These are phyloP conservation scores for Anaeramoeba ignava DNA, from an alignment of 78 protist species.

Conservation along the genomic window DNA sequence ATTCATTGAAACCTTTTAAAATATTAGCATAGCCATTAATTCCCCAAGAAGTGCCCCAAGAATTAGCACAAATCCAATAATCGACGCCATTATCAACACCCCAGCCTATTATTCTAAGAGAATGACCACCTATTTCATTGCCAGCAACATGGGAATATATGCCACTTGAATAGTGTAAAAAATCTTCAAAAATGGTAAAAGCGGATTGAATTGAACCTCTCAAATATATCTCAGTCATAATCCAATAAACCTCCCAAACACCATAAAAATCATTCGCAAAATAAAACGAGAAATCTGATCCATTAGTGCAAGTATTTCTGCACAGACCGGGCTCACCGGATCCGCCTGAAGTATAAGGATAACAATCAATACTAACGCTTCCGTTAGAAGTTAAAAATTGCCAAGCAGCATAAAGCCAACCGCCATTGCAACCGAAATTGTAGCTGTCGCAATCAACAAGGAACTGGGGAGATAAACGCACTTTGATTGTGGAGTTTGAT, in stretches of 20 bases:
- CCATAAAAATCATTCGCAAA: too few species aligned
- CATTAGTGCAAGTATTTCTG: conserved; percentile 3
- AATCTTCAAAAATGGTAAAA: conserved; percentile 37
- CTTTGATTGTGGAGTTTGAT: background rate
- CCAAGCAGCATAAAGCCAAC: background rate
- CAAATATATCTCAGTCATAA: conserved; percentile 18
- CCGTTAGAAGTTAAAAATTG: background rate
- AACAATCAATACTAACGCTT: conserved; percentile 5
- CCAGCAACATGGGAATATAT: conserved; percentile 31
- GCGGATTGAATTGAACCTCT: conserved; percentile 42
- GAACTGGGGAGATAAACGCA: conserved; percentile 4
- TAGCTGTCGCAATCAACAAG: background rate
- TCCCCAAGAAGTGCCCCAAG: too few species aligned
- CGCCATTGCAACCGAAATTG: conserved; percentile 15
- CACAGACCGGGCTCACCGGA: background rate
- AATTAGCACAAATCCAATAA: too few species aligned
- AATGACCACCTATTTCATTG: conserved; percentile 43
- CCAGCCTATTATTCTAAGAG: conserved; percentile 47
- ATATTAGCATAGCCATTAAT: too few species aligned
- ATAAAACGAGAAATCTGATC: background rate
- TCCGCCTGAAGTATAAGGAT: conserved; percentile 11
- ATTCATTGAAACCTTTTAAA: too few species aligned
- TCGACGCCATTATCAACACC: too few species aligned
- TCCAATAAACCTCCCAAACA: too few species aligned
- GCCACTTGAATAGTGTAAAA: conserved; percentile 47